Conservation (phyloP, 176 grass and related monocot genomes). For the Lolium rigidum region DNA sequence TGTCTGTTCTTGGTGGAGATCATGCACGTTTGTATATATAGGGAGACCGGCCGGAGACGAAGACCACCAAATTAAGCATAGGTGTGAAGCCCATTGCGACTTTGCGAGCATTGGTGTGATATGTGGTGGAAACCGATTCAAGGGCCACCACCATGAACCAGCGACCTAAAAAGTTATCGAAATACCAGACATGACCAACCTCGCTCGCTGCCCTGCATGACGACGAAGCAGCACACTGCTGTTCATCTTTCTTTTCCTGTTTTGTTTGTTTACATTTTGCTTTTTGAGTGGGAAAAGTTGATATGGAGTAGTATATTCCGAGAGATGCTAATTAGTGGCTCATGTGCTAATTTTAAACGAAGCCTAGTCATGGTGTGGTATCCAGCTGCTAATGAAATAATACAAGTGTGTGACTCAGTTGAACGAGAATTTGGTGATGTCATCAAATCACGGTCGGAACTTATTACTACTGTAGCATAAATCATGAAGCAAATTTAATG, state of each 20-base stretch:
- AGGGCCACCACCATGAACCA: constrained; percentile 27
- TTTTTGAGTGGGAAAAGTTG: constrained; percentile 10
- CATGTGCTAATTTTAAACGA: not conserved
- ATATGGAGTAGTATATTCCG: not conserved
- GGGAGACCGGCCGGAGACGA: not conserved
- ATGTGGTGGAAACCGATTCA: constrained; percentile 8
- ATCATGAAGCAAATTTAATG: too few species aligned
- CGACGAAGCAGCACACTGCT: not conserved
- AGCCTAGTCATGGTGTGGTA: not conserved
- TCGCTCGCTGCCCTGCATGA: constrained; percentile 14
- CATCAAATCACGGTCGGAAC: too few species aligned
- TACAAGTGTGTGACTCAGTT: too few species aligned
- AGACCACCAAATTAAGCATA: not conserved
- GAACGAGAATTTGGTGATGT: too few species aligned
- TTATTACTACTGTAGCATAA: too few species aligned
- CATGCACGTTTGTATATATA: constrained; percentile 29
- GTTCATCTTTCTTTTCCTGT: not conserved
- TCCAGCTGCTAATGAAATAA: constrained; percentile 1
- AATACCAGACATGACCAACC: constrained; percentile 32
- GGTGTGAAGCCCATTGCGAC: constrained; percentile 29
- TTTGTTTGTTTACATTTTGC: not conserved
- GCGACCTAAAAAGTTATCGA: constrained; percentile 44
- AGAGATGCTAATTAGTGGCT: not conserved
- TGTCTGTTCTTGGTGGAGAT: not conserved
- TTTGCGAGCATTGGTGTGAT: not conserved